Evolutionary conservation across 2,329 filamentous ascomycete genomes (phyloP), one percentile per base, ranked within the genome.

Genomic region (Alternaria triticina): DNA sequence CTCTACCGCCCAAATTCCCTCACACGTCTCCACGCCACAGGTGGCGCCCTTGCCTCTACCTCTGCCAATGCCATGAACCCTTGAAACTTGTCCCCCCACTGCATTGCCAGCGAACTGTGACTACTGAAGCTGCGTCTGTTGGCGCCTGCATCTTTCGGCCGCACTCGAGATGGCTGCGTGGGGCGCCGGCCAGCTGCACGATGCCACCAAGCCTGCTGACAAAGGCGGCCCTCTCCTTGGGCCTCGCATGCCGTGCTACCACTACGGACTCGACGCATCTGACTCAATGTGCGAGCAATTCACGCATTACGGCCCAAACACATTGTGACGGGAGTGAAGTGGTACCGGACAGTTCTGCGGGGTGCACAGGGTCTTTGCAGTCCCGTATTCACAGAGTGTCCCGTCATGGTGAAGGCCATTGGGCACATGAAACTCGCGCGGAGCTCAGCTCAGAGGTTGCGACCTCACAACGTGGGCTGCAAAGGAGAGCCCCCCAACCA

Each of bases 131-230:
- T 22, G 17, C 49, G 20, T 52, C 30, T 52, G 49, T 20, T 23
- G 49, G 13, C 49, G 49, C 30, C 49, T 52, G 49, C 49, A 52
- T 52, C 17, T n/a, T 40, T 52, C 49, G 49, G 49, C 49, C 8
- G 20, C 6, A n/a, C 28, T 52, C 43, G 51, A 50, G 54, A 61
- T 22, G 30, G 44, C 59, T 61, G 46, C 52, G 49, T 51, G 49
- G 49, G 49, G 49, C 49, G 49, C 49, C 49, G 50, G 54, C 51
- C 52, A 27, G 25, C 30, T 54, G 59, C 54, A 47, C 46, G 33
- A 44, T 33, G 63, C 46, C 36, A 61, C 57, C 46, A 27, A 27
- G 25, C 56, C 46, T 30, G 64, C 57, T 66, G 61, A 61, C 64
- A 64, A 65, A 62, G 51, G 40, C 44, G n/a, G 36, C 22, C 36